Evolutionary conservation across 768 basidiomycete genomes (phyloP), one percentile per base, ranked within the genome.

Genomic region (Postia placenta): DNA sequence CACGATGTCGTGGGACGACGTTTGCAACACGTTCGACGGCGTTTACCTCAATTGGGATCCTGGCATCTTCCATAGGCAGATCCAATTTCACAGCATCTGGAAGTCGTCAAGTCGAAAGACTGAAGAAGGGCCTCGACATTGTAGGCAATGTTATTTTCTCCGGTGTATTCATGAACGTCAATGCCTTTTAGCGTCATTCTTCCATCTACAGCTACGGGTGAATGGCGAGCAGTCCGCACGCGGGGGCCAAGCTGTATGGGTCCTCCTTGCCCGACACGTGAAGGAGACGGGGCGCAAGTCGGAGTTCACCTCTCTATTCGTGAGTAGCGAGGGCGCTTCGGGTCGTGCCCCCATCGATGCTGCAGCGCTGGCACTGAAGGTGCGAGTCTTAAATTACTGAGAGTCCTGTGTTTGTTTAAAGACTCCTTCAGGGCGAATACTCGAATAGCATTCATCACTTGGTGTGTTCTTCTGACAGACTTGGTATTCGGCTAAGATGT

Each of bases 41-140:
- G 65, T 95, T 33, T 92, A 92, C 65, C 62, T 88, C 28, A 95
- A 87, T 60, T 98, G 95, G 95, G 75, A 92, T 63, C 89, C 92
- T 0, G 55, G 42, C 0, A 69, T 78, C 2, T 87, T 90, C 67
- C 54, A 68, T 2, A 65, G 72, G 24, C 52, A 54, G 1, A 55
- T 79, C 22, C 67, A 57, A 14, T 79, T 89, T 52, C 91, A 95
- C 51, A 85, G 86, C 92, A 45, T 30, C 6, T 48, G 39, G 57
- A 52, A 19, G 28, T 30, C 47, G n/a, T 15, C 37, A 27, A 33
- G 12, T 17, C 26, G 25, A 7, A 20, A 28, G 15, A 26, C 11
- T 5, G 42, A 44, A 4, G 27, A 26, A 3, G 2, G 15, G 11
- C 1, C 17, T 36, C 23, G n/a, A n/a, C n/a, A n/a, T n/a, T n/a